phyloP scores from a whole-genome alignment of 306 rosid genomes.

The Abrus precatorius region DNA sequence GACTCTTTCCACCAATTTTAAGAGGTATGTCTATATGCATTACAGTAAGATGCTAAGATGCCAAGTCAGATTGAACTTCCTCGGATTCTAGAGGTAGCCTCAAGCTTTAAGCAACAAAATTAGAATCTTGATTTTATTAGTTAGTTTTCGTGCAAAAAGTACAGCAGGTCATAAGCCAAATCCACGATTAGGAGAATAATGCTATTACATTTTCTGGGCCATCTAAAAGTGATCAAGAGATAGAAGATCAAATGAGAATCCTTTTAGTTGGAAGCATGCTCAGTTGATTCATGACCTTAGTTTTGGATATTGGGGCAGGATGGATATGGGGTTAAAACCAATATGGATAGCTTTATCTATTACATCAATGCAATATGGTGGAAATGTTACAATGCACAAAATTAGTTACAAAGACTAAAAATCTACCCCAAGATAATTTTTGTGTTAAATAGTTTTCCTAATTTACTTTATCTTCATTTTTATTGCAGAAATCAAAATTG shows the following conservation, averaged over 20 bases:
- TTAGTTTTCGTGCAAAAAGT: neutral
- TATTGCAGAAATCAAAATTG: constrained; percentile 33
- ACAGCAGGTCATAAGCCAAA: constrained; percentile 15
- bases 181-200: neutral
- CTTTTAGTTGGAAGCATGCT: neutral
- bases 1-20: constrained; percentile 18
- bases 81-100: neutral
- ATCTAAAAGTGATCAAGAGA: constrained; percentile 4
- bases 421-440: neutral
- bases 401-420: constrained; percentile 10
- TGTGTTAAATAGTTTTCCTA: constrained; percentile 7
- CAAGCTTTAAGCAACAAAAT: constrained; percentile 7
- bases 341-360: constrained; percentile 2
- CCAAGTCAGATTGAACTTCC: neutral
- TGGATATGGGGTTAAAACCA: neutral
- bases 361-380: constrained; percentile 10
- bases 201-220: constrained; percentile 19
- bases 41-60: constrained; percentile 15
- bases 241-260: constrained; percentile 8
- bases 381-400: constrained; percentile 31
- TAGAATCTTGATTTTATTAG: constrained; percentile 7
- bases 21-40: neutral
- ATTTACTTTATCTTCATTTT: constrained; percentile 11
- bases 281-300: constrained; percentile 21
- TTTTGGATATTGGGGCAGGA: neutral